phyloP scores from a whole-genome alignment of 345 rosid species.

The Populus nigra region DNA sequence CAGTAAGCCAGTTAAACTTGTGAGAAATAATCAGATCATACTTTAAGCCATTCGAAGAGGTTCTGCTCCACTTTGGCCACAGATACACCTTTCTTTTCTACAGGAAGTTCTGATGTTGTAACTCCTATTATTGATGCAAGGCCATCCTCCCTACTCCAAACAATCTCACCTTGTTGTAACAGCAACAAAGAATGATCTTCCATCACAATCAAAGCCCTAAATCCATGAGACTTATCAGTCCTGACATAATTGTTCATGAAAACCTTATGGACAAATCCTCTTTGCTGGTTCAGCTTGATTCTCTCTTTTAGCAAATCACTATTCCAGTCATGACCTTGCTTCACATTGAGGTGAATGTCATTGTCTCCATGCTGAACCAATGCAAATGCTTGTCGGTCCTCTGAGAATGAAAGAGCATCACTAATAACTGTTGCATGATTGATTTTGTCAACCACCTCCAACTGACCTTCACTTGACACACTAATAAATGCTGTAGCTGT shows the following conservation, averaged over 20 bases:
- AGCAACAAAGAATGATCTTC: constrained; percentile 95
- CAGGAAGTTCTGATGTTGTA: constrained; percentile 82
- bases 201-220: constrained; percentile 95
- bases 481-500: constrained; percentile 44
- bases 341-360: constrained; percentile 69
- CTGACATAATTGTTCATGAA: constrained; percentile 83
- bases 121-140: constrained; percentile 88
- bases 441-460: constrained; percentile 66
- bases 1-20: not conserved
- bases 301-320: constrained; percentile 68
- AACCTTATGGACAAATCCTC: constrained; percentile 82
- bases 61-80: constrained; percentile 92
- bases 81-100: constrained; percentile 80
- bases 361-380: constrained; percentile 55
- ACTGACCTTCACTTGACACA: constrained; percentile 50
- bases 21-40: constrained; percentile 22
- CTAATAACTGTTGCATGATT: constrained; percentile 63
- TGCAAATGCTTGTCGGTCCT: constrained; percentile 68
- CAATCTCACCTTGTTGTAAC: constrained; percentile 88
- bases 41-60: constrained; percentile 97
- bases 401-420: constrained; percentile 64
- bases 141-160: constrained; percentile 96
- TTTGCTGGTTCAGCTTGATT: constrained; percentile 58
- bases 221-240: constrained; percentile 94
- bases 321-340: constrained; percentile 63